Evolutionary conservation across 208 protist genomes (phyloP), one percentile per base, ranked within the genome.

Genomic region (Leishmania major): DNA sequence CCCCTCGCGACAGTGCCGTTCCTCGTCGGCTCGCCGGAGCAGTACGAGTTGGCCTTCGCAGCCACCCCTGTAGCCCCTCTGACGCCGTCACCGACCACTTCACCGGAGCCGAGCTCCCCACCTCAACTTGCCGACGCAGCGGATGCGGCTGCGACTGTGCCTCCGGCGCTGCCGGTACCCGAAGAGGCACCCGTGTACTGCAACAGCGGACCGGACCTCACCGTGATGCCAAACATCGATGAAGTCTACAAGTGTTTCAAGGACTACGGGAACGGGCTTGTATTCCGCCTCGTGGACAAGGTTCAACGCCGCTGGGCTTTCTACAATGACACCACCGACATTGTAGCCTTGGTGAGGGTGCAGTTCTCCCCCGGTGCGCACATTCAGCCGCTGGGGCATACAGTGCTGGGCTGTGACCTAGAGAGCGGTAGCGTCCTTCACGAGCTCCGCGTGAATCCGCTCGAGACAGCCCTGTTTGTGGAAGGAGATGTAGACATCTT

Each of bases 201-300:
- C 70, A 79, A 93, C 75, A 86, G 84, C 31, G 72, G 80, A 1
- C 94, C 94, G 0, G 94, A 95, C 78, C 45, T 45, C 17, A 10
- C 55, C 45, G 59, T 93, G 17, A 86, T 96, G 69, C 79, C 74
- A 11, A 45, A 40, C 67, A 71, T 81, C 37, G 88, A 94, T 62
- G 87, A 88, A 59, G 83, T 93, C n/a, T 90, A 91, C 81, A 84
- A 84, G 83, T 95, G 93, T 78, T 96, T 96, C 84, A 95, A 94
- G 84, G 87, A 93, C 6, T 83, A 94, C 80, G 90, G 87, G 59
- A 95, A 95, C 81, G 93, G 93, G 1, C 87, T 96, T 37, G 83
- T 96, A 7, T 96, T 95, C 79, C 92, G 93, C 60, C 77, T 96
- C n/a, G 92, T 95, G 49, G 83, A 92, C 80, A 74, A 75, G 69